Percentiles rank a stretch among this genome's conserved stretches.
These are phyloP conservation scores for Casuarina cunninghamiana DNA, from an alignment of 306 rosid genomes.

Conservation along the genomic window DNA sequence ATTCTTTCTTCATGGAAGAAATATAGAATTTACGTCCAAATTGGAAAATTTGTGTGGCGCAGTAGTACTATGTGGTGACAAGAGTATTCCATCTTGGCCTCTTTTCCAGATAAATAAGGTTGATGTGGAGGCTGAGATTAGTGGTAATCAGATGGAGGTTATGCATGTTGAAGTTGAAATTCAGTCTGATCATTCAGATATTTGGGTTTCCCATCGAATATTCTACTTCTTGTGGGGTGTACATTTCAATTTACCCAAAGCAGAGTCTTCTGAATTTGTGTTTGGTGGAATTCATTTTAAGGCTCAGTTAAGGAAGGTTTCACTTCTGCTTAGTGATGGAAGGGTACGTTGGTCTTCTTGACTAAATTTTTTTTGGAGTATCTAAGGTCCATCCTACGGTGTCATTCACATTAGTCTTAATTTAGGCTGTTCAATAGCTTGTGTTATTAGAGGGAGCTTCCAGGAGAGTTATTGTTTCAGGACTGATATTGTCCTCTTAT, in stretches of 20 bases:
- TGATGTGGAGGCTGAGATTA: constrained; percentile 43
- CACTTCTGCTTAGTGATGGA: constrained; percentile 83
- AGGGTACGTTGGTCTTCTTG: constrained; percentile 55
- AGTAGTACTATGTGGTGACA: constrained; percentile 46
- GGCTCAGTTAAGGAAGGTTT: constrained; percentile 59
- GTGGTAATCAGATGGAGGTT: constrained; percentile 30
- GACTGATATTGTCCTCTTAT: background rate
- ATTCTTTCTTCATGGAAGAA: constrained; percentile 37
- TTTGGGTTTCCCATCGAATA: constrained; percentile 74
- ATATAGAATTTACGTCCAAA: constrained; percentile 44
- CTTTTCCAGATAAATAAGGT: constrained; percentile 62
- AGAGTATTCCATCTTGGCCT: constrained; percentile 59
- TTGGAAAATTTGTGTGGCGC: constrained; percentile 64
- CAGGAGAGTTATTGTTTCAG: background rate
- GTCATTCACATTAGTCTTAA: background rate
- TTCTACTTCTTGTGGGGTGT: constrained; percentile 59
- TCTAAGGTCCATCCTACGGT: background rate
- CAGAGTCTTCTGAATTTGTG: constrained; percentile 51
- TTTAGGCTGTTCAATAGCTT: background rate
- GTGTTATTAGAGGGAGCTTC: background rate
- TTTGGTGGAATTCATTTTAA: constrained; percentile 42
- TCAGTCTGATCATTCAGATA: constrained; percentile 60
- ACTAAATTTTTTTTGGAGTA: background rate
- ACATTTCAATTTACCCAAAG: constrained; percentile 41
- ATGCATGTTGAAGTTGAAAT: constrained; percentile 42